Evolutionary conservation across 1,139 yeast species (phyloP), one percentile per base, ranked within the genome.

Genomic region (Taphrina betulina): DNA sequence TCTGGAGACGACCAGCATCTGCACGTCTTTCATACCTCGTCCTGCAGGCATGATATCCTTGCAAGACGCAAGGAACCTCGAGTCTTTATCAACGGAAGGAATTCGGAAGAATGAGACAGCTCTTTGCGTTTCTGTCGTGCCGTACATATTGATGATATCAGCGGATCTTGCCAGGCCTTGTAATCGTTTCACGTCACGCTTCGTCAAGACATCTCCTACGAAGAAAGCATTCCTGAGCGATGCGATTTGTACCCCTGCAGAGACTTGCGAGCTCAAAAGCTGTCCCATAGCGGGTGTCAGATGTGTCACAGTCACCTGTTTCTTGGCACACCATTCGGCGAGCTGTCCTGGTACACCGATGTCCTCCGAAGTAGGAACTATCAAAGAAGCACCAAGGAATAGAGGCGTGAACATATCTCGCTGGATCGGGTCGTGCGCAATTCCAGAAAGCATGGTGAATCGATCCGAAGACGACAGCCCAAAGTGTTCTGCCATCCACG

Each of bases 221-320:
- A 94, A 94, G 75, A 94, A 94, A 1, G 98, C 98, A 69, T 90
- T 96, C 66, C 88, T 96, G 62, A 94, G 77, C 5, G 81, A 68
- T 22, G 95, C 92, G 67, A 94, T 85, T 58, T 85, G 83, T 22
- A 50, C 54, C 3, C 54, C 54, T 3, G 95, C 83, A n/a, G 85
- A 76, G 22, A 98, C 98, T 72, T 92, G 96, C 1, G 98, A 96
- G 62, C 95, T 85, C 65, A 94, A 77, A 60, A 92, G 75, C 72
- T 92, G 99, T 61, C 99, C 99, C 98, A 94, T 92, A 2, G 98
- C 98, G 5, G 99, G 99, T 0, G 99, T 92, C 71, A 92, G 78
- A 70, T 92, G 99, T 0, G 99, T 92, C 0, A 92, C 96, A 2
- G 96, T 84, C 26, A 97, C 96, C 20, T 86, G 87, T 65, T 89